These are phyloP conservation scores for Aspergillus homomorphus DNA, from an alignment of 495 filamentous ascomycete genomes.

Conservation along the genomic window DNA sequence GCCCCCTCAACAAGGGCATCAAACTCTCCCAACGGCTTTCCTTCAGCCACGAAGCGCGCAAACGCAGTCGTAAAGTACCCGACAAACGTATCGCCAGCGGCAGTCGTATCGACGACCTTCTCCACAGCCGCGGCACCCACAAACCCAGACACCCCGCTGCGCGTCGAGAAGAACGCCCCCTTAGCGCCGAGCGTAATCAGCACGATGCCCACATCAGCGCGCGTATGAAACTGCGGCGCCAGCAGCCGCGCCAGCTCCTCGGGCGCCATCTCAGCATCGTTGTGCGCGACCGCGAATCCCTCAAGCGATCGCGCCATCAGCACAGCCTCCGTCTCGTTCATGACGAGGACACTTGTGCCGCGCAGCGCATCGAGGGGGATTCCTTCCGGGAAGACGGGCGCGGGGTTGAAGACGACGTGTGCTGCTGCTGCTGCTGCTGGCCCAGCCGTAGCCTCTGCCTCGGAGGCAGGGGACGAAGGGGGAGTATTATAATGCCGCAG, in stretches of 20 bases:
- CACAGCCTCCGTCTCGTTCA: slow-evolving; percentile 90
- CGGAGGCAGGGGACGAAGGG: no score
- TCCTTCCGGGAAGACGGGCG: slow-evolving; percentile 62
- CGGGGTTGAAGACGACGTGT: slow-evolving; percentile 78
- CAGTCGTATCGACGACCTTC: slow-evolving; percentile 88
- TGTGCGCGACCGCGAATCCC: slow-evolving; percentile 30
- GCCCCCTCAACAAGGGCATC: slow-evolving; percentile 56
- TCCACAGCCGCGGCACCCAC: slow-evolving; percentile 54
- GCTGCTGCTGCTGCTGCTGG: slow-evolving; percentile 34
- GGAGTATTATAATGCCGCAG: slow-evolving; percentile 45
- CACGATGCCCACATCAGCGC: slow-evolving; percentile 66
- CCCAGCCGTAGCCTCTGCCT: no score
- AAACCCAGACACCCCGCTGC: not conserved
- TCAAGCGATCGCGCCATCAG: slow-evolving; percentile 54
- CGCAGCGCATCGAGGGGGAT: slow-evolving; percentile 65
- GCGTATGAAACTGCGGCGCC: slow-evolving; percentile 54
- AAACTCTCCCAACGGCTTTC: slow-evolving; percentile 41
- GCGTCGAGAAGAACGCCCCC: slow-evolving; percentile 44
- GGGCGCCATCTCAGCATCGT: slow-evolving; percentile 48
- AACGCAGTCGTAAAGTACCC: slow-evolving; percentile 38
- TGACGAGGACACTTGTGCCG: slow-evolving; percentile 72
- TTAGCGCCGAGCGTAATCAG: slow-evolving; percentile 80
- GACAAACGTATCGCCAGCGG: slow-evolving; percentile 92
- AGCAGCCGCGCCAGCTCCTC: slow-evolving; percentile 53
- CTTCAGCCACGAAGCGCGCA: slow-evolving; percentile 66